phyloP scores from a whole-genome alignment of 192 early-diverging fungal genomes.

The Cladochytrium replicatum region DNA sequence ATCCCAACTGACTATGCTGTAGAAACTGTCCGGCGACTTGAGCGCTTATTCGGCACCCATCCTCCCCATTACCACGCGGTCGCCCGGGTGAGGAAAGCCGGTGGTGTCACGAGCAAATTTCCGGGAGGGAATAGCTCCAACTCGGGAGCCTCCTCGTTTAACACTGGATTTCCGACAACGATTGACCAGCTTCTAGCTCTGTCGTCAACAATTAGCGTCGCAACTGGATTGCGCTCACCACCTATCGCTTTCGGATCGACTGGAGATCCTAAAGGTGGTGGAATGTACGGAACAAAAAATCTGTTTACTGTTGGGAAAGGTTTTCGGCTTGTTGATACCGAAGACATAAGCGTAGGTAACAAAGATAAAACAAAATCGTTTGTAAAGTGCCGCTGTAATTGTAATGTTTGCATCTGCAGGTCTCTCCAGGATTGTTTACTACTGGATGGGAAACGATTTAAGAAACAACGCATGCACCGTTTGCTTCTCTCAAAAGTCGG shows the following conservation, averaged over 20 bases:
- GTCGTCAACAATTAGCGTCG: background rate
- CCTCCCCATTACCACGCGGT: background rate
- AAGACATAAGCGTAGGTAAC: slow-evolving; percentile 37
- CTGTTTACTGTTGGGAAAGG: slow-evolving; percentile 20
- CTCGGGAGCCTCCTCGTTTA: background rate
- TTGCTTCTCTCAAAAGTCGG: too few relatives aligned
- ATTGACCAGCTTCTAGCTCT: background rate
- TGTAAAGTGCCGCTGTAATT: too few relatives aligned
- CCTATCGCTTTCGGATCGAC: background rate
- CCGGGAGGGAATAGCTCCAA: background rate
- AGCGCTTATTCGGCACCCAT: slow-evolving; percentile 4
- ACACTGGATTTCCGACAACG: background rate
- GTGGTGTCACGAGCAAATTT: background rate
- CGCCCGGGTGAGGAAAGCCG: background rate
- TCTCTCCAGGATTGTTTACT: slow-evolving; percentile 29
- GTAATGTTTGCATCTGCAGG: slow-evolving; percentile 8
- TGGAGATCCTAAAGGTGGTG: background rate
- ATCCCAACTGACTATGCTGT: slow-evolving; percentile 29
- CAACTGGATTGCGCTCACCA: background rate
- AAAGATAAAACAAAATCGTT: too few relatives aligned
- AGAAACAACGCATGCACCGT: slow-evolving; percentile 20
- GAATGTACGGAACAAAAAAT: background rate
- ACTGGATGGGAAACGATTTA: slow-evolving; percentile 44
- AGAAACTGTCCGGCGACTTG: slow-evolving; percentile 21
- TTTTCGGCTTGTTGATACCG: slow-evolving; percentile 39